Evolutionary conservation across 1,139 yeast genomes (phyloP).

Genomic region (Yamadazyma kanchanaburiensis): DNA sequence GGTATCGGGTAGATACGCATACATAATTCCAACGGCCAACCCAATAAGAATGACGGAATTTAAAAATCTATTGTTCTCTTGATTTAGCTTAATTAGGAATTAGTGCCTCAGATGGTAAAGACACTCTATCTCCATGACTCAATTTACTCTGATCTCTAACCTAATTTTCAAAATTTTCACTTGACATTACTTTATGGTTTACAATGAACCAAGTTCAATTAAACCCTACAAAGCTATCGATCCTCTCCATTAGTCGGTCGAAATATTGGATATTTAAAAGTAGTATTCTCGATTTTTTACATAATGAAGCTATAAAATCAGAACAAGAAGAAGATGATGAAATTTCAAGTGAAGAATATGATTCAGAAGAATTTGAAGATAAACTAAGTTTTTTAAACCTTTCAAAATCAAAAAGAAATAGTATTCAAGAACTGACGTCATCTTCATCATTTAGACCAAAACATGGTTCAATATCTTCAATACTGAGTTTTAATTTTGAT

Average conservation of each 20-base stretch:
- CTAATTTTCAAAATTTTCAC: too few species aligned
- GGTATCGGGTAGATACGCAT: too few species aligned
- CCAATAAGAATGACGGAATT: too few species aligned
- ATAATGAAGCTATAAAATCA: slow-evolving; percentile 16
- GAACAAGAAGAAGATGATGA: slow-evolving; percentile 10
- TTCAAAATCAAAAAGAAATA: slow-evolving; percentile 4
- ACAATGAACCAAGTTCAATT: slow-evolving; percentile 39
- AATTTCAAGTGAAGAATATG: neutral
- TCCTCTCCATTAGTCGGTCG: slow-evolving; percentile 46
- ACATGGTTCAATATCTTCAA: slow-evolving; percentile 12
- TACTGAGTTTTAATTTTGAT: slow-evolving; percentile 14
- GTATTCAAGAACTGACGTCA: slow-evolving; percentile 6
- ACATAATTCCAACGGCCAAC: too few species aligned
- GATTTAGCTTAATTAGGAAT: too few species aligned
- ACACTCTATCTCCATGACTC: too few species aligned
- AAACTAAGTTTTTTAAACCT: slow-evolving; percentile 1
- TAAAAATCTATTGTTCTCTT: too few species aligned
- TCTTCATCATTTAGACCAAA: slow-evolving; percentile 5
- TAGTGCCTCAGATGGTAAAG: too few species aligned
- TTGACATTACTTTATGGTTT: too few species aligned
- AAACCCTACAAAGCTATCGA: slow-evolving; percentile 40
- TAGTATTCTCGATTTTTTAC: slow-evolving; percentile 41
- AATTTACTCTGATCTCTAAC: too few species aligned
- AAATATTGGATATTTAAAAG: slow-evolving; percentile 51
- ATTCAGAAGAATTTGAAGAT: slow-evolving; percentile 12